A percentile compares a stretch with the other conserved stretches of the same genome.
These are phyloP conservation scores for Trametes elegans DNA, from an alignment of 768 basidiomycete species.

Conservation along the genomic window DNA sequence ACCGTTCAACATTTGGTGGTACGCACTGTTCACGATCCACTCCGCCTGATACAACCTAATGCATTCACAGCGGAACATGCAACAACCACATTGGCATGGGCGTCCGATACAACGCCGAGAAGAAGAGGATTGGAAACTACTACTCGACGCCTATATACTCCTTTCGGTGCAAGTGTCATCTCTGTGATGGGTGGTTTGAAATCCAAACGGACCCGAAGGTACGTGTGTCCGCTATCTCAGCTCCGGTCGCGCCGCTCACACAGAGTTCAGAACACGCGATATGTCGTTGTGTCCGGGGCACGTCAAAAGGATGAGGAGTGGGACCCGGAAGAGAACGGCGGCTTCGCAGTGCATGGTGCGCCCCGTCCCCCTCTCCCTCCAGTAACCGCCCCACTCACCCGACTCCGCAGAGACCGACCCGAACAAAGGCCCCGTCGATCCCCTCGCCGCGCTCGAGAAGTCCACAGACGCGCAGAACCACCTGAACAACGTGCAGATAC, in stretches of 20 bases:
- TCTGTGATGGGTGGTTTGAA: constrained; percentile 97
- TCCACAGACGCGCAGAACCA: constrained; percentile 73
- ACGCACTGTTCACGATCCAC: constrained; percentile 27
- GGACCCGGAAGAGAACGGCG: constrained; percentile 95
- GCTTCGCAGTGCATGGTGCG: constrained; percentile 83
- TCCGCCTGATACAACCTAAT: neutral
- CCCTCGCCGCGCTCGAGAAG: constrained; percentile 88
- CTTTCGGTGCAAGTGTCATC: constrained; percentile 97
- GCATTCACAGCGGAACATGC: constrained; percentile 74
- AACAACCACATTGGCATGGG: constrained; percentile 98
- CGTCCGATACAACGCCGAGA: constrained; percentile 99
- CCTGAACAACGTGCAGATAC: constrained; percentile 69
- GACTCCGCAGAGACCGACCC: constrained; percentile 66
- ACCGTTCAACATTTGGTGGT: constrained; percentile 98
- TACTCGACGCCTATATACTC: constrained; percentile 93
- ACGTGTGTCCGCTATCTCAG: constrained; percentile 6
- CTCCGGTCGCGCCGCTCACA: neutral
- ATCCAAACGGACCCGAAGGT: constrained; percentile 98
- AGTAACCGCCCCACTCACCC: neutral
- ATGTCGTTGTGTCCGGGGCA: constrained; percentile 92
- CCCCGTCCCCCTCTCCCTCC: neutral
- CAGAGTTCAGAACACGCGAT: constrained; percentile 78
- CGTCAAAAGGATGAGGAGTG: constrained; percentile 93
- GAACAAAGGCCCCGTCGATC: constrained; percentile 64
- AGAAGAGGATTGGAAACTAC: constrained; percentile 94